Percentiles rank a stretch among this genome's conserved stretches.
These are phyloP conservation scores for Beauveria bassiana DNA, from an alignment of 2,329 filamentous ascomycete genomes.

Conservation along the genomic window DNA sequence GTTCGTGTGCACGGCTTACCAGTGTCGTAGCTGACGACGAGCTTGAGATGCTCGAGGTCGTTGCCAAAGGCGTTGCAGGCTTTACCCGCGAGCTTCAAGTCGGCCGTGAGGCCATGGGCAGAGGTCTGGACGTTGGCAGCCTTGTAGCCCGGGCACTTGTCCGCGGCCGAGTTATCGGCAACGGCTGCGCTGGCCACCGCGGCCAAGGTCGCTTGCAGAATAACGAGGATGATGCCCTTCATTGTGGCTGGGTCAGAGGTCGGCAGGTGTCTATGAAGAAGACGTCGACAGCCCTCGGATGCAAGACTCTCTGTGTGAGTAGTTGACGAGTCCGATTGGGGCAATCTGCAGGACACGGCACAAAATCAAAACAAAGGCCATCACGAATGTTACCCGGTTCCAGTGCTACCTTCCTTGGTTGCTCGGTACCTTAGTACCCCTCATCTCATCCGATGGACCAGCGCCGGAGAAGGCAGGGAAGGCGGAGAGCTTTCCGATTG, in stretches of 20 bases:
- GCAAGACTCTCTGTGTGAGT: neutral
- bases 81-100: constrained; percentile 18
- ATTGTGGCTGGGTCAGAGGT: neutral
- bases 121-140: constrained; percentile 48
- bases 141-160: constrained; percentile 53
- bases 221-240: neutral
- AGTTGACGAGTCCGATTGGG: neutral
- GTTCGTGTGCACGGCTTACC: constrained; percentile 40
- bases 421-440: neutral
- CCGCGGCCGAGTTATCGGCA: neutral
- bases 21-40: constrained; percentile 61
- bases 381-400: neutral
- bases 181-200: neutral
- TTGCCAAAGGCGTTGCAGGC: constrained; percentile 19
- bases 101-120: constrained; percentile 39
- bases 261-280: neutral
- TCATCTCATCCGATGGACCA: neutral
- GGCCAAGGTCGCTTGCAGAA: neutral
- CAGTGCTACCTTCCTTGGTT: neutral
- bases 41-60: constrained; percentile 22
- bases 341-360: neutral
- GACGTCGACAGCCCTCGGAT: too few relatives aligned
- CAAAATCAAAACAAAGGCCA: neutral
- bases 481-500: neutral
- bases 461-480: neutral